Percentiles rank a stretch among this genome's conserved stretches.
Conservation (phyloP, 148 eudicot genomes). For the Cornus suecica region DNA sequence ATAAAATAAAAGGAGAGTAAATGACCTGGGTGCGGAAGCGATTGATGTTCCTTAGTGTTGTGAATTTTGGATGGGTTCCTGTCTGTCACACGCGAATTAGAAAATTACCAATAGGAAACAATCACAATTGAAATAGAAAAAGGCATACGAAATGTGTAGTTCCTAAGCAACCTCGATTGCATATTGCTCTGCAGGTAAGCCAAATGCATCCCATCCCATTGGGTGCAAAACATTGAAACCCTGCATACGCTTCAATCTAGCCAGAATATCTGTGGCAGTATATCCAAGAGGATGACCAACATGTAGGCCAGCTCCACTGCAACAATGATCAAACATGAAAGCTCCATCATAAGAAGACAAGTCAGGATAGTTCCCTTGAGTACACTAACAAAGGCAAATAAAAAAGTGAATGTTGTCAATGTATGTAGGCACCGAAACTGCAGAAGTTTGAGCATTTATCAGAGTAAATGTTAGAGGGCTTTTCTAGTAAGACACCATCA, state of each 20-base stretch:
- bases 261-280: conserved; percentile 97
- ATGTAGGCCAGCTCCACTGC: conserved; percentile 97
- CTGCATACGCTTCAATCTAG: conserved; percentile 92
- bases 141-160: conserved; percentile 8
- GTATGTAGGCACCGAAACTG: neutral
- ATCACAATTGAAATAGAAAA: neutral
- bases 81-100: conserved; percentile 51
- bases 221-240: conserved; percentile 98
- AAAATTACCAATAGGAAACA: conserved; percentile 23
- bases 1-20: neutral
- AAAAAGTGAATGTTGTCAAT: neutral
- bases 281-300: conserved; percentile 99
- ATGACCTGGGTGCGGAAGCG: conserved; percentile 81
- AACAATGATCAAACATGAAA: conserved; percentile 16
- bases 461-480: no score
- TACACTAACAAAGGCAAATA: neutral
- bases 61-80: conserved; percentile 92
- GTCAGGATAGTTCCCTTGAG: neutral
- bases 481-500: neutral
- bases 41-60: conserved; percentile 77
- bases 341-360: conserved; percentile 4
- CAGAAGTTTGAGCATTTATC: neutral
- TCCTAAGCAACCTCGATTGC: conserved; percentile 73
- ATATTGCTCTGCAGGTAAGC: conserved; percentile 98
- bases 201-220: conserved; percentile 99